These are phyloP conservation scores for Moesziomyces sp. DNA, from an alignment of 1,284 basidiomycete species.

Conservation along the genomic window DNA sequence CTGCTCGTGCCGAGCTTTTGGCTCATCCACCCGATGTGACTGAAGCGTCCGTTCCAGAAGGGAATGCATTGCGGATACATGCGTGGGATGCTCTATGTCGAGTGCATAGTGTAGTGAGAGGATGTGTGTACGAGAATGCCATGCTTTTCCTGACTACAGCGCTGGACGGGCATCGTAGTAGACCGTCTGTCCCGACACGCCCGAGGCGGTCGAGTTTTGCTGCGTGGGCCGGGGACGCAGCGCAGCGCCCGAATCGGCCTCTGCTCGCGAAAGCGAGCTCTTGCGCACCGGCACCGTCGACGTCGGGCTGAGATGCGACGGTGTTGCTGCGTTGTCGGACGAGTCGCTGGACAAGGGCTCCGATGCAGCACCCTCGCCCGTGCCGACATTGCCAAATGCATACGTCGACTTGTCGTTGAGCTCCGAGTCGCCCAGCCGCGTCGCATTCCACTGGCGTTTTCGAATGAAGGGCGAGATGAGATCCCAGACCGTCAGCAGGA, in stretches of 20 bases:
- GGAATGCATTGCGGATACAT: too few relatives aligned
- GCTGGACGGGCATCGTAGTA: constrained; percentile 24
- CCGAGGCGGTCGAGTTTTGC: constrained; percentile 27
- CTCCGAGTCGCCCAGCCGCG: constrained; percentile 32
- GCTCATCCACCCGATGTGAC: too few relatives aligned
- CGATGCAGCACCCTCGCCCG: constrained; percentile 5
- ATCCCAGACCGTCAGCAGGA: constrained; percentile 59
- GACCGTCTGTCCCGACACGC: constrained; percentile 31
- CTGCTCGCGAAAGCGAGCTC: constrained; percentile 12
- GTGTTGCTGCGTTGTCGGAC: constrained; percentile 8
- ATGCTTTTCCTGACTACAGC: too few relatives aligned
- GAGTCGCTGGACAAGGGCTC: constrained; percentile 17
- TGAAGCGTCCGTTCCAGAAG: too few relatives aligned
- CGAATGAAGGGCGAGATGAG: constrained; percentile 51
- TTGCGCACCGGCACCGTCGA: constrained; percentile 1
- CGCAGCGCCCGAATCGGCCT: not conserved
- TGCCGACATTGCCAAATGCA: constrained; percentile 31
- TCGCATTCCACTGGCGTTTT: constrained; percentile 37
- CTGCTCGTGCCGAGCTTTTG: too few relatives aligned
- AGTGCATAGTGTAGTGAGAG: too few relatives aligned
- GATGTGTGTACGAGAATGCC: too few relatives aligned
- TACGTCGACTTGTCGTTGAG: constrained; percentile 19
- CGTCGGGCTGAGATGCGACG: constrained; percentile 1
- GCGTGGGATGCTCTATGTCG: not conserved
- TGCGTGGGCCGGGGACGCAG: constrained; percentile 19